A percentile compares a stretch with the other conserved stretches of the same genome.
phyloP scores from a whole-genome alignment of 1,284 basidiomycete genomes.

The Trichosporon coremiiforme region DNA sequence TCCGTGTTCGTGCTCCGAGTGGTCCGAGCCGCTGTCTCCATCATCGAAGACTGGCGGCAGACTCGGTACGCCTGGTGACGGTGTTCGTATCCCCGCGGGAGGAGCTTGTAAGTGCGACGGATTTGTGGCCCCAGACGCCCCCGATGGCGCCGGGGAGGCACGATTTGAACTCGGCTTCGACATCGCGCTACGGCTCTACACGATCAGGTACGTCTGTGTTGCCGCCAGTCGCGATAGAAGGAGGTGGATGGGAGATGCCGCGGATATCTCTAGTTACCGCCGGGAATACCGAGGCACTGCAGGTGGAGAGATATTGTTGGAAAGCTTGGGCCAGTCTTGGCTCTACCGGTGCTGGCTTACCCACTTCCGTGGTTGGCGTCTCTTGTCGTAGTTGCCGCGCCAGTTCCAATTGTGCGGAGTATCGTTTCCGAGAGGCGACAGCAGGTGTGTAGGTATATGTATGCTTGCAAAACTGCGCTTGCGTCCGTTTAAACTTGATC shows the following conservation, averaged over 20 bases:
- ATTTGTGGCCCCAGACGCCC: neutral
- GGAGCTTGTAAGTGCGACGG: neutral
- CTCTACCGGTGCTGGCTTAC: neutral
- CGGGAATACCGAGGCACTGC: neutral
- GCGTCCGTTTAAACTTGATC: neutral
- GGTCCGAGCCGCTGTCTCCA: neutral
- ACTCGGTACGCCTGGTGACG: neutral
- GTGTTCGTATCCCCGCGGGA: neutral
- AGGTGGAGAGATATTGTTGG: neutral
- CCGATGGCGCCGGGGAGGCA: neutral
- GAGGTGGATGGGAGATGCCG: neutral
- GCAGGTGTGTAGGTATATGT: neutral
- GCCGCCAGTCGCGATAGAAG: neutral
- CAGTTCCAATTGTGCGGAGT: neutral
- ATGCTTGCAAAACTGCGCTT: neutral
- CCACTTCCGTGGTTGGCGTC: neutral
- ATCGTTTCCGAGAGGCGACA: neutral
- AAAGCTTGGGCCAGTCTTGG: neutral
- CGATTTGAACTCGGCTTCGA: neutral
- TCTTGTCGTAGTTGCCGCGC: neutral
- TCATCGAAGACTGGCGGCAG: constrained; percentile 12
- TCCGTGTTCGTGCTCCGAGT: constrained; percentile 12
- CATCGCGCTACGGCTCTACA: constrained; percentile 15
- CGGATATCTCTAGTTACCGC: neutral
- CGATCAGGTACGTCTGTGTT: neutral